Evolutionary conservation across 2,329 filamentous ascomycete species (phyloP), one percentile per base, ranked within the genome.

Genomic region (Neobulgaria alba): DNA sequence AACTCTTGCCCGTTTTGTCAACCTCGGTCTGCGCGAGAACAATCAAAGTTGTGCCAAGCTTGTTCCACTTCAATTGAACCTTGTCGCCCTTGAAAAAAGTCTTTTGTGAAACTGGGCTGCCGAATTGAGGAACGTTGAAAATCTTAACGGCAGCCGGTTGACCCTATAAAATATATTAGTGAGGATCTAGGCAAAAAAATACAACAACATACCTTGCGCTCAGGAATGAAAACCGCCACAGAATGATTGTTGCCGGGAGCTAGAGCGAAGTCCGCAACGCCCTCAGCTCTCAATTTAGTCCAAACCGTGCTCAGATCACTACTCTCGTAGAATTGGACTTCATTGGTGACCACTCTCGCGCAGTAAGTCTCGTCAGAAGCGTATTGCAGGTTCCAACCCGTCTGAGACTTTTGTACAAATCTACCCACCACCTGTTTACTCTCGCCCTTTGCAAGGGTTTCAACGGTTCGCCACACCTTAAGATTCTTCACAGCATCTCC

Each of bases 1-100:
- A 98, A 67, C 87, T 95, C 78, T 96, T 96, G 66, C 93, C 93
- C 43, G 88, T 88, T 69, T 92, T 93, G 67, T 98, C 92, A 39
- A 96, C 92, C 49, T 98, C 92, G 21, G 92, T 98, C 69, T 96
- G 89, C 41, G 92, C 90, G 57, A 98, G 77, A 52, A 96, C 90
- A 58, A 98, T 84, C 60, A 96, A 66, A 61, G 82, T 90, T 29
- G 89, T 95, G 39, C 92, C 92, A 47, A 87, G 72, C 52, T 82
- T 77, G 66, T 98, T 98, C 92, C 92, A 98, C 70, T 95, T 95
- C 60, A 98, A 71, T 66, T 95, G 88, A 35, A 98, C 90, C 71
- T 96, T 96, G 71, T 98, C 92, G 49, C 89, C 89, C 71, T 98
- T 98, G 78, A 88, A 98, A 62, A 98, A 98, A 1, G 84, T 95